Evolutionary conservation across 768 basidiomycete species (phyloP).

Genomic region (Coprinellus aureogranulatus): DNA sequence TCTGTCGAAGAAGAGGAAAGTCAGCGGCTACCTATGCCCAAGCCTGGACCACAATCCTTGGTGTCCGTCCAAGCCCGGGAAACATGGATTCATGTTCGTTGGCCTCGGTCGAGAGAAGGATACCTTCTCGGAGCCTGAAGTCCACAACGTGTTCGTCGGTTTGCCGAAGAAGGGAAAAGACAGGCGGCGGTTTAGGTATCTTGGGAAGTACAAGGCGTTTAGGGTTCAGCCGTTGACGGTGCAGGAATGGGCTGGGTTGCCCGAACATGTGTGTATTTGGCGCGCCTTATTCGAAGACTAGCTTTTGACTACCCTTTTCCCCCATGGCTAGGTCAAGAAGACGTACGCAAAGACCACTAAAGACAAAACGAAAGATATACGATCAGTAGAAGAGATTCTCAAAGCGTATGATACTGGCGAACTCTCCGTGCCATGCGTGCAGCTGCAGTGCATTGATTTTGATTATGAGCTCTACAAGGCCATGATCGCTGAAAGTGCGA

Average conservation of each 20-base stretch:
- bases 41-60: slow-evolving; percentile 53
- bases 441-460: slow-evolving; percentile 44
- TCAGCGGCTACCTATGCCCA: slow-evolving; percentile 47
- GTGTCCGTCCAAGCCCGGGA: slow-evolving; percentile 47
- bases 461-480: slow-evolving; percentile 38
- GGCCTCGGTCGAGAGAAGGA: slow-evolving; percentile 47
- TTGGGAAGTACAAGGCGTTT: slow-evolving; percentile 44
- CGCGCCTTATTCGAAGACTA: background rate
- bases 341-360: slow-evolving; percentile 39
- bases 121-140: slow-evolving; percentile 38
- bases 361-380: slow-evolving; percentile 35
- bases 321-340: slow-evolving; percentile 25
- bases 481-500: slow-evolving; percentile 3
- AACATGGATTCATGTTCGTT: slow-evolving; percentile 57
- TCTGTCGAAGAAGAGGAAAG: slow-evolving; percentile 28
- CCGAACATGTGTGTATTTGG: slow-evolving; percentile 32
- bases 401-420: slow-evolving; percentile 44
- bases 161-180: slow-evolving; percentile 25
- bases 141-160: slow-evolving; percentile 46
- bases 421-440: slow-evolving; percentile 47
- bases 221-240: slow-evolving; percentile 39
- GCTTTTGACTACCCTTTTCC: background rate
- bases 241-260: slow-evolving; percentile 47
- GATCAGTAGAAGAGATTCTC: slow-evolving; percentile 31
- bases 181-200: slow-evolving; percentile 40